phyloP scores from a whole-genome alignment of 129 eudicot genomes.

The Tagetes erecta region DNA sequence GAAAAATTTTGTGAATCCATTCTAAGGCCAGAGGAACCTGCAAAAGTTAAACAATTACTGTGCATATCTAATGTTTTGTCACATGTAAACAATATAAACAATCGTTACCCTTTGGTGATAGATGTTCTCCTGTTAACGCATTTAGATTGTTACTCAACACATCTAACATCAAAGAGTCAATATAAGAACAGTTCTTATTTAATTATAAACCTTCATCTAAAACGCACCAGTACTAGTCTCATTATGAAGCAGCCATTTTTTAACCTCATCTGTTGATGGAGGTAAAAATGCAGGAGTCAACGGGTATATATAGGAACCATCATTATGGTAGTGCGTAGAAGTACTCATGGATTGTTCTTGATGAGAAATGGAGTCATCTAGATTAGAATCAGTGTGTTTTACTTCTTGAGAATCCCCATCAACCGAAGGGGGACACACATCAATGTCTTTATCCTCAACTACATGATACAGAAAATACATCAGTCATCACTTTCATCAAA shows the following conservation, averaged over 20 bases:
- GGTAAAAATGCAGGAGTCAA: constrained; percentile 72
- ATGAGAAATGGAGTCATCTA: constrained; percentile 17
- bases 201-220: constrained; percentile 17
- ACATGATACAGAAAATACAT: constrained; percentile 26
- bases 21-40: constrained; percentile 33
- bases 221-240: constrained; percentile 35
- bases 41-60: constrained; percentile 17
- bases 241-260: constrained; percentile 55
- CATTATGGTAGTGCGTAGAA: constrained; percentile 54
- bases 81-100: constrained; percentile 8
- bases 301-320: constrained; percentile 70
- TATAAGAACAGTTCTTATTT: constrained; percentile 8
- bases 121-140: constrained; percentile 27
- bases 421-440: constrained; percentile 44
- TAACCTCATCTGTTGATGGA: constrained; percentile 63
- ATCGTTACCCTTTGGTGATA: constrained; percentile 36
- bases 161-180: constrained; percentile 29
- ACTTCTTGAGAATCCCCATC: constrained; percentile 35
- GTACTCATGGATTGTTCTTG: constrained; percentile 45
- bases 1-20: constrained; percentile 35
- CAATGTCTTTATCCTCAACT: constrained; percentile 38
- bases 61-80: constrained; percentile 9
- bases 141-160: constrained; percentile 14
- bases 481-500: neutral
- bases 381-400: constrained; percentile 24